Conservation (phyloP, 1,139 yeast species). For the Pichia cactophila region DNA sequence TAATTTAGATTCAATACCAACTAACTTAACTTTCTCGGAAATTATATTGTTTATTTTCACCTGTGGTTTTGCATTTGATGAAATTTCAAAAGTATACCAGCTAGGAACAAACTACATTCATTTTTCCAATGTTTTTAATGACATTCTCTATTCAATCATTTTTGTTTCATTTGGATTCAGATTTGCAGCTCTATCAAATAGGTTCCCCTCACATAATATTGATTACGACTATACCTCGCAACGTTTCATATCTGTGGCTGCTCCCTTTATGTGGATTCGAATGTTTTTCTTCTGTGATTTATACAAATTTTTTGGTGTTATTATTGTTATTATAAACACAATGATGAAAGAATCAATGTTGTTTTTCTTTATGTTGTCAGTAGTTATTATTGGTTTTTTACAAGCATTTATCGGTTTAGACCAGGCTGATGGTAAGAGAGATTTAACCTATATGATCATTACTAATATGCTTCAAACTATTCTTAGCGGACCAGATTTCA, state of each 20-base stretch:
- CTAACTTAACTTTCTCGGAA: constrained; percentile 39
- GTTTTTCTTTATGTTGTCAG: constrained; percentile 64
- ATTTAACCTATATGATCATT: constrained; percentile 60
- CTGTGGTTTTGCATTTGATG: constrained; percentile 59
- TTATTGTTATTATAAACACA: constrained; percentile 76
- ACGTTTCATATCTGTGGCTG: constrained; percentile 67
- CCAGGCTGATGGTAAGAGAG: constrained; percentile 77
- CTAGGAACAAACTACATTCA: constrained; percentile 68
- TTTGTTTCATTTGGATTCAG: constrained; percentile 50
- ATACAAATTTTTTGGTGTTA: constrained; percentile 76
- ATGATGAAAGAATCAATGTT: constrained; percentile 82
- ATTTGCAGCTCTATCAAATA: constrained; percentile 37
- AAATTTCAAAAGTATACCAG: constrained; percentile 61
- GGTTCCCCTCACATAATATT: constrained; percentile 22
- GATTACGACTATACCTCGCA: constrained; percentile 56
- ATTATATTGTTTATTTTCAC: constrained; percentile 58
- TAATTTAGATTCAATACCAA: constrained; percentile 35
- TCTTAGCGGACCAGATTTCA: constrained; percentile 51
- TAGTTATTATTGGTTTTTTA: constrained; percentile 70
- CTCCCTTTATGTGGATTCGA: constrained; percentile 85
- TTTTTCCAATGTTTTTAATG: constrained; percentile 78
- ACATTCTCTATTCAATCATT: constrained; percentile 53
- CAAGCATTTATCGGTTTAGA: constrained; percentile 86
- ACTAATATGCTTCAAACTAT: constrained; percentile 59
- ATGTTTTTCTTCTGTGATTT: constrained; percentile 71